A percentile compares a stretch with the other conserved stretches of the same genome.
phyloP scores from a whole-genome alignment of 2,329 filamentous ascomycete species.

The Aspergillus sp. region DNA sequence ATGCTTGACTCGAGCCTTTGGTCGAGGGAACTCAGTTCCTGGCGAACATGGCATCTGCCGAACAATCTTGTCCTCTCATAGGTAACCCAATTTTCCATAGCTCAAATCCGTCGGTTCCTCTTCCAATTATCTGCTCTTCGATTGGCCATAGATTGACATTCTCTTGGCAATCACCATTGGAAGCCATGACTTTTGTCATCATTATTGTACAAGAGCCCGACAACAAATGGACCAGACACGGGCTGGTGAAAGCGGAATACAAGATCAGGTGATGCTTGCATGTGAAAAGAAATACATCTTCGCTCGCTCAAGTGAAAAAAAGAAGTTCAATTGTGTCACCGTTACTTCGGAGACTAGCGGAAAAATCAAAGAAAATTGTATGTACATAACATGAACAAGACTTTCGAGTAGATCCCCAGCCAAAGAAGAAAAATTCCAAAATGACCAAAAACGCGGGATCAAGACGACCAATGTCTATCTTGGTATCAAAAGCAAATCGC shows the following conservation, averaged over 20 bases:
- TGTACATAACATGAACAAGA: background rate
- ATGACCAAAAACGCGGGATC: background rate
- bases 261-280: background rate
- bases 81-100: background rate
- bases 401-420: background rate
- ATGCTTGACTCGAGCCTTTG: background rate
- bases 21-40: background rate
- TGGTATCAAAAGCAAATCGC: slow-evolving; percentile 7
- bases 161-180: background rate
- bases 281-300: background rate
- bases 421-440: background rate
- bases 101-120: background rate
- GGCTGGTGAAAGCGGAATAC: background rate
- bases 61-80: background rate
- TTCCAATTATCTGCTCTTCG: background rate
- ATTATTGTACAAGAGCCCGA: no score
- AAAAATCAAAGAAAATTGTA: background rate
- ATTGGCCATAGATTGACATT: background rate
- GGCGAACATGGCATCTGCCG: background rate
- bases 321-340: slow-evolving; percentile 1
- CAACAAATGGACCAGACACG: background rate
- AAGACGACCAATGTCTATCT: background rate
- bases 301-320: background rate
- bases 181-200: no score
- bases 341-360: background rate